Evolutionary conservation across 23 red algal species (phyloP).

Genomic region (Gracilaria gracilis): DNA sequence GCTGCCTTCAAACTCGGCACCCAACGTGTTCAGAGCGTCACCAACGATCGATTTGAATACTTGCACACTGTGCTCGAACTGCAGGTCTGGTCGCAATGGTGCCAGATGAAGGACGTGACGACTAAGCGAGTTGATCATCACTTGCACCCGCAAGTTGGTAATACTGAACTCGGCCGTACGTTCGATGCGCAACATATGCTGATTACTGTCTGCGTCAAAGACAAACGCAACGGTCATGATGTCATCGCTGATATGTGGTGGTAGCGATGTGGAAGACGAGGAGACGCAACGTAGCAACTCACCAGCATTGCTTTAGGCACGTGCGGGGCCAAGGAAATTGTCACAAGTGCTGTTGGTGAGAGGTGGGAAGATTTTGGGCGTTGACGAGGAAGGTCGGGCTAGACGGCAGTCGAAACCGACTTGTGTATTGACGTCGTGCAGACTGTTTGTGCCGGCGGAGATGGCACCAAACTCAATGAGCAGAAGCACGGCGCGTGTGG

Average conservation of each 20-base stretch:
- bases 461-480: background rate
- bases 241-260: background rate
- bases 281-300: conserved; percentile 16
- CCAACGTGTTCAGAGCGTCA: background rate
- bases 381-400: background rate
- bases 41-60: background rate
- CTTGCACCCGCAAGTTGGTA: background rate
- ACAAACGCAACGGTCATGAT: background rate
- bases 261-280: background rate
- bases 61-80: background rate
- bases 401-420: background rate
- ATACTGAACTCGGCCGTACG: background rate
- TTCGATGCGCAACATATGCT: background rate
- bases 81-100: background rate
- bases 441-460: background rate
- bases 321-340: background rate
- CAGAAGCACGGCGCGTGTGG: background rate
- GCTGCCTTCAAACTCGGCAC: background rate
- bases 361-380: background rate
- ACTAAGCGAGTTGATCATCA: background rate
- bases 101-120: background rate
- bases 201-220: background rate
- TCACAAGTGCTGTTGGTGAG: background rate
- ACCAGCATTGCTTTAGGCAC: background rate
- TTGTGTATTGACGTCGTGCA: background rate